A percentile compares a stretch with the other conserved stretches of the same genome.
Evolutionary conservation across 768 basidiomycete genomes (phyloP).

Genomic region (Serendipita indica): DNA sequence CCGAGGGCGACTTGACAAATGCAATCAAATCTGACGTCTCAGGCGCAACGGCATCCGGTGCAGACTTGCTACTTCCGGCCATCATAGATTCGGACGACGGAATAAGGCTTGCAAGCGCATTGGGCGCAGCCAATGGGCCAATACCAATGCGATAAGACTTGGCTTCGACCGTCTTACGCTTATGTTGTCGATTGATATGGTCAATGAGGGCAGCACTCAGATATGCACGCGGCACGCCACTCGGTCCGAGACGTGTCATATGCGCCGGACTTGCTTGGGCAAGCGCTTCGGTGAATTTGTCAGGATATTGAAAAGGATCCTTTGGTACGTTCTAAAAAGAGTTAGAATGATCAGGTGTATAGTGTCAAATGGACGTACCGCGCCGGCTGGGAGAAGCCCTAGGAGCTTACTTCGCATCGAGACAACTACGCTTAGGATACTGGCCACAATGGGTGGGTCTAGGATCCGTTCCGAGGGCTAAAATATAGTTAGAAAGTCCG

Average conservation of each 20-base stretch:
- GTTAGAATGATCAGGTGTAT: constrained; percentile 10
- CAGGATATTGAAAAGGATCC: constrained; percentile 66
- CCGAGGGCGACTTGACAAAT: not conserved
- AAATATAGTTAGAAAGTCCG: not conserved
- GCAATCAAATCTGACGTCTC: constrained; percentile 5
- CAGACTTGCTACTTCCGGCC: not conserved
- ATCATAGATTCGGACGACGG: not conserved
- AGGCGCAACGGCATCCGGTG: not conserved
- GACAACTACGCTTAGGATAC: constrained; percentile 54
- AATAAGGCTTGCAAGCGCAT: not conserved
- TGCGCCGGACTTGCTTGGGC: constrained; percentile 10
- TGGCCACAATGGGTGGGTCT: constrained; percentile 57
- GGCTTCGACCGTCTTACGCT: not conserved
- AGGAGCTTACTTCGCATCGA: constrained; percentile 55
- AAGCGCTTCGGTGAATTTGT: constrained; percentile 39
- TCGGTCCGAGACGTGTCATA: not conserved
- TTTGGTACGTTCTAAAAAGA: constrained; percentile 35
- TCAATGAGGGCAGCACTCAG: not conserved
- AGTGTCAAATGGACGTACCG: constrained; percentile 24
- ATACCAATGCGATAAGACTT: not conserved
- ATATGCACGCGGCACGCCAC: not conserved
- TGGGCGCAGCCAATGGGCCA: not conserved
- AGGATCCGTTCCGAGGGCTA: constrained; percentile 59
- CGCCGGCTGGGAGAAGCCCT: constrained; percentile 28
- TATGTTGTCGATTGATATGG: constrained; percentile 4